Evolutionary conservation across 306 rosid species (phyloP).

Genomic region (Sicyos baderoa): DNA sequence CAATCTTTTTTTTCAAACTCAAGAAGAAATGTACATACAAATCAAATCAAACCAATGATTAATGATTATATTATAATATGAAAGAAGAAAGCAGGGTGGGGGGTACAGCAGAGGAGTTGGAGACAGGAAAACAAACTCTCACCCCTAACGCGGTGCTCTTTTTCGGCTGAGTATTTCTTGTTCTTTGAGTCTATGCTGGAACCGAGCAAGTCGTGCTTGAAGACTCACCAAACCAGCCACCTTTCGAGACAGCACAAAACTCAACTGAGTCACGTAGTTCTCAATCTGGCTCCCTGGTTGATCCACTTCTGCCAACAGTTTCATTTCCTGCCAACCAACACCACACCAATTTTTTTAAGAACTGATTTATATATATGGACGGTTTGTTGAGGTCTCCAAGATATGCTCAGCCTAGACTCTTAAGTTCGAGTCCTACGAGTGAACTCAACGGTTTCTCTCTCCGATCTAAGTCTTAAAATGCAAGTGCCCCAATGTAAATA

Average conservation of each 20-base stretch:
- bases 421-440: too few relatives aligned
- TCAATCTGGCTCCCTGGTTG: slow-evolving; percentile 91
- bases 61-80: too few relatives aligned
- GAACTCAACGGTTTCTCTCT: too few relatives aligned
- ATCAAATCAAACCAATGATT: neutral
- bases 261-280: slow-evolving; percentile 77
- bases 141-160: slow-evolving; percentile 62
- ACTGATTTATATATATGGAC: too few relatives aligned
- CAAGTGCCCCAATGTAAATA: too few relatives aligned
- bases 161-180: slow-evolving; percentile 85
- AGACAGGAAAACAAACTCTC: slow-evolving; percentile 20
- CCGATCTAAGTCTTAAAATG: too few relatives aligned
- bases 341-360: neutral
- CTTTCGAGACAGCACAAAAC: slow-evolving; percentile 85
- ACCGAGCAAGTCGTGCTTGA: slow-evolving; percentile 89
- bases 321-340: slow-evolving; percentile 69
- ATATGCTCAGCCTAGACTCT: too few relatives aligned
- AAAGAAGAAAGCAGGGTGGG: too few relatives aligned
- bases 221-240: slow-evolving; percentile 85
- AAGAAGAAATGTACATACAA: slow-evolving; percentile 19
- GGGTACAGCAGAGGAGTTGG: neutral
- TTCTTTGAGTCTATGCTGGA: slow-evolving; percentile 89
- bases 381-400: too few relatives aligned
- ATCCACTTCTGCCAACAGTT: slow-evolving; percentile 87
- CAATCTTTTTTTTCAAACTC: slow-evolving; percentile 18